Base-by-base conservation (phyloP, 164 flowering plant species). In the Chimonanthus praecox region DNA sequence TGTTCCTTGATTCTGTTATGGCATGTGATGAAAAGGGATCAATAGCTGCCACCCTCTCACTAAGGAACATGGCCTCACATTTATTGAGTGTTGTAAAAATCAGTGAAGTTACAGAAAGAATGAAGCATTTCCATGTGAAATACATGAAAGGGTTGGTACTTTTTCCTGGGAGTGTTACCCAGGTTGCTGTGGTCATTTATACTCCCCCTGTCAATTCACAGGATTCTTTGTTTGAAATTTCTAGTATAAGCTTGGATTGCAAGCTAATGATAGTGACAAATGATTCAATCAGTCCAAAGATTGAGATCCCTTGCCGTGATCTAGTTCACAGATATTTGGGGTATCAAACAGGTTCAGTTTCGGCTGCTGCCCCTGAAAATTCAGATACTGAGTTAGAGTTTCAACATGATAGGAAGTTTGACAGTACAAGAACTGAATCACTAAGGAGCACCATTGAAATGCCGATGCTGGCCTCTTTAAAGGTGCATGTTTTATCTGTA, bases 291-390 rank as follows among this genome's bases (percentile, higher is more conserved):
- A 78, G 58, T 74, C 80, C 88, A 71, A 82, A 76, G 74, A 78
- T 86, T 81, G 88, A 87, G 82, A 78, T 91, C 75, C 84, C 88
- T 73, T 91, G 94, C 83, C 67, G 70, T 76, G 89, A 87, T 70
- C 58, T 90, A 54, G 47, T 81, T 16, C 60, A 64, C 44, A 20
- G 84, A 15, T 88, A 85, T 77, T 76, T 79, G 10, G 73, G 73
- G 74, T 67, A 76, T 70, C 62, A 72, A 45, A 48, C 75, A 44
- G 81, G 74, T 16, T 44, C 65, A 47, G 58, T 47, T 54, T 33
- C 49, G 21, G 6, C 47, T 58, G 50, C 54, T 74, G 51, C 45
- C 43, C 18, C 58, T 10, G 67, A 5, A 49, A 11, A 33, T 75
- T 80, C 87, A n/a, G 67, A 71, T 67, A 43, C 68, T 74, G 85